phyloP scores from a whole-genome alignment of 805 yeast species.

The Torulaspora indica region DNA sequence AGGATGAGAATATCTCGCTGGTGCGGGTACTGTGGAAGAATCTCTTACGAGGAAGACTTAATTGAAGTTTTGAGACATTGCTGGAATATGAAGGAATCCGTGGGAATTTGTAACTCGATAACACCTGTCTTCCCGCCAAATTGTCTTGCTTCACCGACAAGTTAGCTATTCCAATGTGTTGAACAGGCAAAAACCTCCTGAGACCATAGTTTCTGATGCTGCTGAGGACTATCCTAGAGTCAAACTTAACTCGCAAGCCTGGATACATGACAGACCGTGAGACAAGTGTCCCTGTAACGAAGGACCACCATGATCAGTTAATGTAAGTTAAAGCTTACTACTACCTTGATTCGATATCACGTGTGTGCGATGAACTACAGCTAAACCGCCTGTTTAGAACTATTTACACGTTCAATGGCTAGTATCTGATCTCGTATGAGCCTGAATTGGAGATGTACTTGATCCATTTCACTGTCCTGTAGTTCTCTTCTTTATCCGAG shows the following conservation, averaged over 20 bases:
- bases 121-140: not conserved
- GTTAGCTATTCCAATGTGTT: not conserved
- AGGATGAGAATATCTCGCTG: not conserved
- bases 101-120: not conserved
- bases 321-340: not conserved
- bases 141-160: not conserved
- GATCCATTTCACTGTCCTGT: slow-evolving; percentile 82
- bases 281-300: too few relatives aligned
- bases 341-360: not conserved
- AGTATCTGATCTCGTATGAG: slow-evolving; percentile 72
- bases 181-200: not conserved
- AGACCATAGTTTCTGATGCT: not conserved
- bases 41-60: not conserved
- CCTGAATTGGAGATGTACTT: slow-evolving; percentile 74
- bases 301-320: too few relatives aligned
- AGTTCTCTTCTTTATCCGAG: slow-evolving; percentile 48
- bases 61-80: not conserved
- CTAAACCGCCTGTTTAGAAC: not conserved
- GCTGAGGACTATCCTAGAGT: not conserved
- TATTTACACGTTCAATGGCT: not conserved
- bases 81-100: not conserved
- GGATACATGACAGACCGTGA: not conserved
- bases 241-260: not conserved
- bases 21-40: slow-evolving; percentile 3
- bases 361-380: not conserved